A percentile compares a stretch with the other conserved stretches of the same genome.
Evolutionary conservation across 106 monocot species (phyloP).

Genomic region (Dendrobium chrysotoxum): DNA sequence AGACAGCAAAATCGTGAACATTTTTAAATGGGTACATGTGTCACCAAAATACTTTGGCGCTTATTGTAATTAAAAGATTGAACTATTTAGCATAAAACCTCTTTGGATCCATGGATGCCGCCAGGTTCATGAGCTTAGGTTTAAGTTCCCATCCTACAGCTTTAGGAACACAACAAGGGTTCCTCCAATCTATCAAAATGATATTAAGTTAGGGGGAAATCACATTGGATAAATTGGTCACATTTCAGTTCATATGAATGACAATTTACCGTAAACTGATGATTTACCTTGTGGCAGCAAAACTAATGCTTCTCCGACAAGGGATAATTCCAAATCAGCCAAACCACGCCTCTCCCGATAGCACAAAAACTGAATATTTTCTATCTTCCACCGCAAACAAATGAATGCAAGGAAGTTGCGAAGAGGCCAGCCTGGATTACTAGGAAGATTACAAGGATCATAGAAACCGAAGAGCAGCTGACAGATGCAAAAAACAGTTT

Average conservation of each 20-base stretch:
- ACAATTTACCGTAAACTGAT: conserved; percentile 11
- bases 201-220: not conserved
- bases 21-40: not conserved
- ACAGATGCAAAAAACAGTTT: conserved; percentile 7
- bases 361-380: conserved; percentile 73
- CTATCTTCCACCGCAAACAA: conserved; percentile 67
- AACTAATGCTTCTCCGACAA: conserved; percentile 79
- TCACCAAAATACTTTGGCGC: not conserved
- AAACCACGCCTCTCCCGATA: conserved; percentile 83
- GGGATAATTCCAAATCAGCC: conserved; percentile 63
- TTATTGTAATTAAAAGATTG: not conserved
- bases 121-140: conserved; percentile 54
- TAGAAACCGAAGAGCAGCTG: conserved; percentile 95
- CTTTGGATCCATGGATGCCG: conserved; percentile 85
- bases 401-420: conserved; percentile 82
- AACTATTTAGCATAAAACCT: conserved; percentile 30
- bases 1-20: conserved; percentile 8
- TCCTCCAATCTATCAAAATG: conserved; percentile 40
- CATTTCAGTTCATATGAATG: not conserved
- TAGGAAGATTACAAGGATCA: conserved; percentile 70
- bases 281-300: conserved; percentile 50
- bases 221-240: not conserved
- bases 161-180: conserved; percentile 53
- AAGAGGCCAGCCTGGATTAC: conserved; percentile 92
- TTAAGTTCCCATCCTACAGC: conserved; percentile 85